Conservation (phyloP, 2,329 filamentous ascomycete species). For the Microsporum canis region DNA sequence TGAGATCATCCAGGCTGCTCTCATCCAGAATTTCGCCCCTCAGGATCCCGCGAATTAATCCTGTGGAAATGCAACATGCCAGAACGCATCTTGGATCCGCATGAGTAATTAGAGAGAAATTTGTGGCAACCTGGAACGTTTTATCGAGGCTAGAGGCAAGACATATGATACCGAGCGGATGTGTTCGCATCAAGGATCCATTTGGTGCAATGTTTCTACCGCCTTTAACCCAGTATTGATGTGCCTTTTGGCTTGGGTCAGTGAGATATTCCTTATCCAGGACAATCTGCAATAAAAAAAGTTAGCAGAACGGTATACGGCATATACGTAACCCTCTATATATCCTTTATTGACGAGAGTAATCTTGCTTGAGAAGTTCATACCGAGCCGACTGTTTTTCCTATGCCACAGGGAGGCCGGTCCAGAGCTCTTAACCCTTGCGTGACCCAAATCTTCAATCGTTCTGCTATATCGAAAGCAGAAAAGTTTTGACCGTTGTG, state of each 20-base stretch:
- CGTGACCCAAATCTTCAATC: conserved; percentile 39
- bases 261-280: conserved; percentile 29
- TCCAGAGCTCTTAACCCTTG: conserved; percentile 39
- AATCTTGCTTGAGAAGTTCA: background rate
- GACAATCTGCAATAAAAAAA: conserved; percentile 20
- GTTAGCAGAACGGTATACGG: background rate
- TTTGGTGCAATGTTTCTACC: conserved; percentile 38
- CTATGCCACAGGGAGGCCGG: conserved; percentile 40
- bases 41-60: conserved; percentile 37
- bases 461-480: conserved; percentile 35
- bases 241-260: conserved; percentile 33
- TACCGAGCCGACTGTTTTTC: conserved; percentile 38
- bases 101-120: conserved; percentile 39
- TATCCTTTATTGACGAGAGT: background rate
- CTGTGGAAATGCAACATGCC: conserved; percentile 39
- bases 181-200: conserved; percentile 44
- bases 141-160: conserved; percentile 32
- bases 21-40: conserved; percentile 36
- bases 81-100: conserved; percentile 43
- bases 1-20: conserved; percentile 31
- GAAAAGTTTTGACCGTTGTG: conserved; percentile 29
- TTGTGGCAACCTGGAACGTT: conserved; percentile 35
- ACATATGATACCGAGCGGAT: conserved; percentile 41
- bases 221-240: conserved; percentile 33
- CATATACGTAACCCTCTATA: too few relatives aligned